Evolutionary conservation across 768 basidiomycete genomes (phyloP), one percentile per base, ranked within the genome.

Genomic region (Tephrocybe sp.): DNA sequence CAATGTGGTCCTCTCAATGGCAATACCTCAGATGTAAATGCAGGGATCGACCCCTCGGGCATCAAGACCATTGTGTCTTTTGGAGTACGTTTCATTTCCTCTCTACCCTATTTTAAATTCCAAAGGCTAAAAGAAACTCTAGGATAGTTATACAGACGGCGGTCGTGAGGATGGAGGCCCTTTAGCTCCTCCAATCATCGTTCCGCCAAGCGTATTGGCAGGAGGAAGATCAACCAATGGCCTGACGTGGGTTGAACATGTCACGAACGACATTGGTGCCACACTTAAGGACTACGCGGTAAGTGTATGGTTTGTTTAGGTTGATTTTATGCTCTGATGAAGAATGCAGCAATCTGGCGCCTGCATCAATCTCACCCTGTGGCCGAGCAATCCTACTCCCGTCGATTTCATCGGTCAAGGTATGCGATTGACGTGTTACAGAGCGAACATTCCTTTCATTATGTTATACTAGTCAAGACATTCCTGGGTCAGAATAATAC

Each of bases 201-300:
- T 66, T 11, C 73, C 71, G 7, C 74, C 77, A 0, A 66, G 68
- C 47, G 60, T 72, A 0, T 63, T 72, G 22, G 79, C 79, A 0
- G 80, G 80, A 0, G 75, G 73, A 13, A 69, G 80, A 12, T 79
- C 75, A 2, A 76, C 76, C 2, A 78, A 82, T 55, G 80, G 80
- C 5, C 62, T 65, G 13, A 65, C 79, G 14, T 82, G 80, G 80
- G 62, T 76, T 5, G 78, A 82, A 52, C 49, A 73, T 38, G 67
- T 82, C 9, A 72, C 78, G 0, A 68, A 70, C 44, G 69, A 70
- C 33, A 62, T 73, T 16, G 62, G 66, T 1, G 76, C 77, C 4
- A 71, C 55, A 1, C 58, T 81, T 19, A 78, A 74, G 68, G 77
- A 79, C 57, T 82, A 82, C 39, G 77, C 80, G 1, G 80, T 79